A percentile compares a stretch with the other conserved stretches of the same genome.
Evolutionary conservation across 805 yeast genomes (phyloP).

Genomic region (Maudiozyma bulderi): DNA sequence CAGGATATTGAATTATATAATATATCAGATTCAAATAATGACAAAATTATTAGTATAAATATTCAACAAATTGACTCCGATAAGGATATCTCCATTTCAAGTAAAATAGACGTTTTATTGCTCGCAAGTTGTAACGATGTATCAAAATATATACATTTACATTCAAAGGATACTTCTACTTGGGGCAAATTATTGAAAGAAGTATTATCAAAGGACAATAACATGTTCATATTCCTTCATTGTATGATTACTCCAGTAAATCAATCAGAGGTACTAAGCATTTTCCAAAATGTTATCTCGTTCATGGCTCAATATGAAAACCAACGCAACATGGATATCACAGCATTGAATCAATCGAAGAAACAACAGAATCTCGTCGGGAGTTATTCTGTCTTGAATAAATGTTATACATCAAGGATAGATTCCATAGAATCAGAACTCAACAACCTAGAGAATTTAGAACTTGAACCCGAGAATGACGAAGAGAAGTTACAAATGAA

Average conservation of each 20-base stretch:
- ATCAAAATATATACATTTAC: neutral
- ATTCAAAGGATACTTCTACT: neutral
- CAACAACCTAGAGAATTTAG: neutral
- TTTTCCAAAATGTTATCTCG: constrained; percentile 59
- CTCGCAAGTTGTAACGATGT: neutral
- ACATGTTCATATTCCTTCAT: neutral
- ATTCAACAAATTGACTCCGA: neutral
- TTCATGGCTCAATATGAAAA: neutral
- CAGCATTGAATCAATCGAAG: neutral
- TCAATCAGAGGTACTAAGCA: constrained; percentile 57
- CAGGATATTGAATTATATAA: neutral
- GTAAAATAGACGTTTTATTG: neutral
- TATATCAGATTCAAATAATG: neutral
- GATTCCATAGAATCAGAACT: neutral
- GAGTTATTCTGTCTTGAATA: neutral
- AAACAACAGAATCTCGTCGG: neutral
- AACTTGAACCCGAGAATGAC: neutral
- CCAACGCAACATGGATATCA: neutral
- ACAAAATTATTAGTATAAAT: neutral
- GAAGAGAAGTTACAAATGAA: neutral
- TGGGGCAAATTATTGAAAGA: neutral
- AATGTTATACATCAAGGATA: neutral
- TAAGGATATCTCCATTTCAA: neutral
- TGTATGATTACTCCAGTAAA: constrained; percentile 25
- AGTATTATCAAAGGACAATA: neutral